Base-by-base conservation (phyloP, 257 asterid genomes). In the Plectranthus barbatus region DNA sequence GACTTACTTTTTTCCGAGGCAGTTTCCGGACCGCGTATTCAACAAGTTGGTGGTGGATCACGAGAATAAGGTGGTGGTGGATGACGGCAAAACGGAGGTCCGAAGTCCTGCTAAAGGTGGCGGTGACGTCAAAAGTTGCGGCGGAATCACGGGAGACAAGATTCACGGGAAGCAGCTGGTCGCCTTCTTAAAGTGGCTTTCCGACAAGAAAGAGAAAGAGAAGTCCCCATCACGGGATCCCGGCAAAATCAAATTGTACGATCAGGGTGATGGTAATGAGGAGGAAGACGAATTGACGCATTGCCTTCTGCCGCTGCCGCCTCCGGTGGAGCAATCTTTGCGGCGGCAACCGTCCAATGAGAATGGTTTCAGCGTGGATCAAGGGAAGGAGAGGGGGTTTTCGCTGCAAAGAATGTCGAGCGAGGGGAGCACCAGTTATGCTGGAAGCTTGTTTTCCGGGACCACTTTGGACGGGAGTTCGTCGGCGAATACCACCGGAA, bases 1-100 rank as follows among this genome's bases (percentile, higher is more conserved):
- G 0, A 84, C 97, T 19, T 92, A 92, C 84, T 69, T 92, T 52
- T 92, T 92, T 34, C 95, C 97, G 0, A 67, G 97, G 83, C 91
- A 92, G 63, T 86, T 86, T 79, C 90, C 94, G 42, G 95, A 86
- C 79, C 83, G 76, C 61, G 76, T 60, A 23, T 74, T 74, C 72
- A 80, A 34, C 0, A 80, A 79, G 78, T 81, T 72, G 73, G 74
- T 62, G 12, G 64, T n/a, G 8, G 83, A 78, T 86, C 94, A 88
- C 93, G 96, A 81, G 95, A 85, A 80, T 76, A 82, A 82, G 65
- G 31, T 56, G 31, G 67, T 24, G 62, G 60, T 52, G 62, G 63
- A 17, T 46, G 85, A 64, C 33, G 69, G 63, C 15, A 69, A 77
- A 1, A 62, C 76, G 33, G 71, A 26, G 56, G 42, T 40, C 2